Percentiles rank a stretch among this genome's conserved stretches.
These are phyloP conservation scores for Rubia yunnanensis DNA, from an alignment of 257 asterid species.

Conservation along the genomic window DNA sequence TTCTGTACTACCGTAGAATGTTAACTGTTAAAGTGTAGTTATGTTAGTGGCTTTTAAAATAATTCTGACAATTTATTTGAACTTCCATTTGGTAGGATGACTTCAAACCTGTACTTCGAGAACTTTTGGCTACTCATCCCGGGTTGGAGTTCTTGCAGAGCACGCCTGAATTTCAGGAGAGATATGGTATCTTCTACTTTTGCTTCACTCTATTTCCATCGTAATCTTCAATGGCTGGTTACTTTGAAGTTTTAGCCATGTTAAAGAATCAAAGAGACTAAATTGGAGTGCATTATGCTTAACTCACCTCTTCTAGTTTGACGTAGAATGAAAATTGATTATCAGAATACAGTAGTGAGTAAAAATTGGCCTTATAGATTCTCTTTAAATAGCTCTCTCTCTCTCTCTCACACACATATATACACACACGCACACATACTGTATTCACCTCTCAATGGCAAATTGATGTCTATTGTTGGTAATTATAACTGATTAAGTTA, in stretches of 20 bases:
- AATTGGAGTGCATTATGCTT: background rate
- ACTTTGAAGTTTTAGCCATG: background rate
- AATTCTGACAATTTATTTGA: background rate
- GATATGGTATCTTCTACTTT: constrained; percentile 64
- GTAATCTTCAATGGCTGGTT: background rate
- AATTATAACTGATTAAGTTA: too few relatives aligned
- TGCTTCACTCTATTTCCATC: background rate
- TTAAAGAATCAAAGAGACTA: background rate
- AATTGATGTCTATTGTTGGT: too few relatives aligned
- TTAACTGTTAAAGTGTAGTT: background rate
- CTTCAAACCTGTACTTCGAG: constrained; percentile 92
- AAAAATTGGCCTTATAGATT: background rate
- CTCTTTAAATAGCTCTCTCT: too few relatives aligned
- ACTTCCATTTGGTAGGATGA: constrained; percentile 45
- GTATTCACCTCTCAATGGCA: too few relatives aligned
- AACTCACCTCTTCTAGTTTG: background rate
- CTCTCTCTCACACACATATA: too few relatives aligned
- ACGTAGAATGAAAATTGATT: background rate
- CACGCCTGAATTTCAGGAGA: constrained; percentile 99
- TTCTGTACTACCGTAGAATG: background rate
- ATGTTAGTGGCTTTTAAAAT: background rate
- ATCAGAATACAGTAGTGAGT: background rate
- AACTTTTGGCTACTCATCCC: constrained; percentile 94
- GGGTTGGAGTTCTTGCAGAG: constrained; percentile 97
- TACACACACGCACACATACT: too few relatives aligned